phyloP scores from a whole-genome alignment of 2,329 filamentous ascomycete genomes.

The Pseudocercospora eumusae region DNA sequence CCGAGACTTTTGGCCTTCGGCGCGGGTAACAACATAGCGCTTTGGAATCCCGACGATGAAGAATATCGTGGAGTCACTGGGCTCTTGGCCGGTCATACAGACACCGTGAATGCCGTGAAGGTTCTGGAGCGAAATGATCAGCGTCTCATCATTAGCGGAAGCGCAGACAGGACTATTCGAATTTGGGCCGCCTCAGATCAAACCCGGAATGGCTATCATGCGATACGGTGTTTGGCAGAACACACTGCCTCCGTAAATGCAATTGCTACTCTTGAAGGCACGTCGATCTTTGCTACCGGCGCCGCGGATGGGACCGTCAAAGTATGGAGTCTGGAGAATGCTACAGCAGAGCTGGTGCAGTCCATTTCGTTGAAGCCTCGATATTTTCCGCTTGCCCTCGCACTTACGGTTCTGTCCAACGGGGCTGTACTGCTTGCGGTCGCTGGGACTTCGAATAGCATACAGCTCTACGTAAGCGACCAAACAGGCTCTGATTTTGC shows the following conservation, averaged over 20 bases:
- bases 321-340: constrained; percentile 63
- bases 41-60: constrained; percentile 72
- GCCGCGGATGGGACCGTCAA: constrained; percentile 64
- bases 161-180: constrained; percentile 74
- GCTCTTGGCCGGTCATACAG: constrained; percentile 74
- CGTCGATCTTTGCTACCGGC: constrained; percentile 58
- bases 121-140: constrained; percentile 63
- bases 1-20: constrained; percentile 79
- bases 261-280: constrained; percentile 51
- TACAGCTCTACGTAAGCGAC: constrained; percentile 74
- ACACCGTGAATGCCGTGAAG: constrained; percentile 78
- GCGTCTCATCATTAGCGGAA: constrained; percentile 72
- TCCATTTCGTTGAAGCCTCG: constrained; percentile 72
- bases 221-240: constrained; percentile 56
- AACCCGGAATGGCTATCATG: constrained; percentile 41
- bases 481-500: constrained; percentile 58
- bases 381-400: constrained; percentile 78
- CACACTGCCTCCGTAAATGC: constrained; percentile 76
- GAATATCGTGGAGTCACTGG: constrained; percentile 60
- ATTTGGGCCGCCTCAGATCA: constrained; percentile 54
- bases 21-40: constrained; percentile 80
- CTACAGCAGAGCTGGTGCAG: constrained; percentile 59
- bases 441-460: constrained; percentile 78
- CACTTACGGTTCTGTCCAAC: constrained; percentile 62
- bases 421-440: constrained; percentile 64